These are phyloP conservation scores for Nitzschia palea DNA, from an alignment of 108 stramenopile species.

Conservation along the genomic window DNA sequence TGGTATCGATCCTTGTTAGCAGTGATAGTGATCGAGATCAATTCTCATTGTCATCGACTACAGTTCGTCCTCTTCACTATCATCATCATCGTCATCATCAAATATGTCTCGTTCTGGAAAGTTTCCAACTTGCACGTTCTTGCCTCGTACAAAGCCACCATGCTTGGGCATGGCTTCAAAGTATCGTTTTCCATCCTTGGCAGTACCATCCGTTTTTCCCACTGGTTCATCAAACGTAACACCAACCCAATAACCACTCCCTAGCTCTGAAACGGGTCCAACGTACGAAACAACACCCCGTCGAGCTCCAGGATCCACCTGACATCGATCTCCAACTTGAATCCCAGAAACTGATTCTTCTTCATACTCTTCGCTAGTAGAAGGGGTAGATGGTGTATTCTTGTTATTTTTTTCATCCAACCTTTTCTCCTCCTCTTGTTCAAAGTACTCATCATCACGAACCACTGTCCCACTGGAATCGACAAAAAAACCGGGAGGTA, in stretches of 20 bases:
- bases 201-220: conserved; percentile 88
- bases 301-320: conserved; percentile 89
- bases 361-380: conserved; percentile 4
- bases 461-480: conserved; percentile 61
- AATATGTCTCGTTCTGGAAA: conserved; percentile 83
- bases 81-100: conserved; percentile 52
- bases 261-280: conserved; percentile 76
- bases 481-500: conserved; percentile 63
- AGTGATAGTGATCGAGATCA: too few species aligned
- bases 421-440: background rate
- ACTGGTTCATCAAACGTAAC: conserved; percentile 95
- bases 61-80: conserved; percentile 32
- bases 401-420: too few species aligned
- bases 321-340: conserved; percentile 80
- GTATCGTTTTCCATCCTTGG: conserved; percentile 48
- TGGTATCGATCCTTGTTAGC: too few species aligned
- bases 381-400: background rate
- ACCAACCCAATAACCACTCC: conserved; percentile 89
- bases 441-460: conserved; percentile 30
- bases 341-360: conserved; percentile 43
- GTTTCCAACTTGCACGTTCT: conserved; percentile 79
- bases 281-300: conserved; percentile 83
- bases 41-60: too few species aligned
- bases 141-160: conserved; percentile 79
- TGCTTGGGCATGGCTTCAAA: conserved; percentile 65